These are phyloP conservation scores for Fusarium sp. DNA, from an alignment of 2,329 filamentous ascomycete genomes.

Conservation along the genomic window DNA sequence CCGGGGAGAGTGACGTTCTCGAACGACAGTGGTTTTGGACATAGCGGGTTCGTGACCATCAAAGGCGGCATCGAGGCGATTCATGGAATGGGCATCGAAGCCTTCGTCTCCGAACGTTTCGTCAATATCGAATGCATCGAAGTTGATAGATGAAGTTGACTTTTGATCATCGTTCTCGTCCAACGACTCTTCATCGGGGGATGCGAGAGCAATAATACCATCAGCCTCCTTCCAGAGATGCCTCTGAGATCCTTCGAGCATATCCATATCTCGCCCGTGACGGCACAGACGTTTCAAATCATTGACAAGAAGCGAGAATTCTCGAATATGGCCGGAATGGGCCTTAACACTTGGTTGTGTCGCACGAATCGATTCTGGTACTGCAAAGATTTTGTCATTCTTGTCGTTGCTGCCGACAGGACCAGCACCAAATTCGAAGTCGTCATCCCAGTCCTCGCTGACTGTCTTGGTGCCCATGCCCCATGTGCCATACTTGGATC, in stretches of 20 bases:
- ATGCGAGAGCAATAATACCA: conserved; percentile 86
- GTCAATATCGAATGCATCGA: conserved; percentile 53
- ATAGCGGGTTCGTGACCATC: conserved; percentile 55
- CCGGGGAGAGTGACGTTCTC: conserved; percentile 62
- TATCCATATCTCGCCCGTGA: conserved; percentile 73
- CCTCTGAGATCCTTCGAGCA: conserved; percentile 68
- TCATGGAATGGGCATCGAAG: conserved; percentile 58
- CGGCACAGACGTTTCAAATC: conserved; percentile 82
- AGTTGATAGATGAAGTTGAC: conserved; percentile 52
- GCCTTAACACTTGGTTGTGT: conserved; percentile 84
- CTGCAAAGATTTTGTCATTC: conserved; percentile 48
- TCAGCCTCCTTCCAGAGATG: conserved; percentile 83
- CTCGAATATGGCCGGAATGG: conserved; percentile 84
- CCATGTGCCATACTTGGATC: conserved; percentile 82
- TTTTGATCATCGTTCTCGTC: conserved; percentile 51
- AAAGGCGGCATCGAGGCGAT: conserved; percentile 55
- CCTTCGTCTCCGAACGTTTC: conserved; percentile 58
- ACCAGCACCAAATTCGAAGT: conserved; percentile 78
- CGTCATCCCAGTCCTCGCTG: conserved; percentile 90
- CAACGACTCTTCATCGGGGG: conserved; percentile 68
- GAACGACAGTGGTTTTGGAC: conserved; percentile 62
- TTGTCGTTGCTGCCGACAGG: conserved; percentile 51
- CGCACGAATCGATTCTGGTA: conserved; percentile 82
- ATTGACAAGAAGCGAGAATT: conserved; percentile 83
- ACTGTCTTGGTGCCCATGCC: conserved; percentile 80